Base-by-base conservation (phyloP, 805 yeast species). In the Saturnispora serradocipensis region DNA sequence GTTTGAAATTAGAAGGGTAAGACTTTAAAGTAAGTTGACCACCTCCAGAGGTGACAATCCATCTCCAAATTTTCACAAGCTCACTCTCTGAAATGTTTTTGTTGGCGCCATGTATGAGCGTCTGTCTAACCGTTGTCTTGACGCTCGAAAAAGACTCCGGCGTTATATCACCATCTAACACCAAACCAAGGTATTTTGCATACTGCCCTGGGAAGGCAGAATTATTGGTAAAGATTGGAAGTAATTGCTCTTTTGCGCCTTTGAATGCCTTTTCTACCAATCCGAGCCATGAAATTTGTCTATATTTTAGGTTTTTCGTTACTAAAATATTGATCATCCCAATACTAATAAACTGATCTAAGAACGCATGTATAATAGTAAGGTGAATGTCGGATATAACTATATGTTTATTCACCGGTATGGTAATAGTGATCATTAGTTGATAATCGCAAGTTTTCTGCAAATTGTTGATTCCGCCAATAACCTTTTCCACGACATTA, bases 21-120 rank as follows among this genome's bases (percentile, higher is more conserved):
- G 49, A 20, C 36, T 46, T 46, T 10, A 46, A 16, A 3, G 35
- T 39, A 3, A 46, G 24, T 20, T 46, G 49, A 4, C 49, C 49
- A 36, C 49, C 49, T 13, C 35, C 49, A 16, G n/a, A 36, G 3
- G 15, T 11, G 13, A 11, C 15, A 10, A 46, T 46, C 49, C 49
- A 46, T 7, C 22, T 6, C 49, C 49, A 46, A 13, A 46, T 36
- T n/a, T 36, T 22, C 4, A 46, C 11, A 7, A 46, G 28, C 9
- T 46, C 49, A 46, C 7, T 34, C 25, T 46, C 49, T 20, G 38
- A 39, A 9, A 46, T 46, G n/a, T 46, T 46, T 20, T 46, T 46
- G 5, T 25, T 18, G 30, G 24, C 49, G 3, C 49, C 49, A 28
- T 46, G 49, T 36, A 46, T 38, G n/a, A 46, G 27, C 11, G 38